Conservation (phyloP, 1,139 yeast genomes). For the Candida smagusa region DNA sequence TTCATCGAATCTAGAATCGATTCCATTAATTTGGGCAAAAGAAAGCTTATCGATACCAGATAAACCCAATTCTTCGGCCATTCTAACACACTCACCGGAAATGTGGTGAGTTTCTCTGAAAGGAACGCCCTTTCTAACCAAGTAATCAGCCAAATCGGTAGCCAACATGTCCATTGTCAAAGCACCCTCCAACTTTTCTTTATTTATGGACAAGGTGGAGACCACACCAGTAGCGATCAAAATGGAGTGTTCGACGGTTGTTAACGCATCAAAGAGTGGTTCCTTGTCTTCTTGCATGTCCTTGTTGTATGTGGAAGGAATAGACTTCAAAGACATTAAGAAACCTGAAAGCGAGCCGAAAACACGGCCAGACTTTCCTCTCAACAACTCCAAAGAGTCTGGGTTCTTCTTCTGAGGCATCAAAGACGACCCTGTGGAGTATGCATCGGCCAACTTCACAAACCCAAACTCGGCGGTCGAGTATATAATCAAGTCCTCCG, state of each 20-base stretch:
- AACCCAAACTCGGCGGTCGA: conserved; percentile 98
- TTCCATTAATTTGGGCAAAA: conserved; percentile 70
- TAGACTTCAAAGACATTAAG: conserved; percentile 91
- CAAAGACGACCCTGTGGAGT: conserved; percentile 95
- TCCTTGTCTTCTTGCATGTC: conserved; percentile 99
- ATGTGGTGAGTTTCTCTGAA: conserved; percentile 98
- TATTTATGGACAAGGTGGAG: conserved; percentile 73
- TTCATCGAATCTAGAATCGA: conserved; percentile 73
- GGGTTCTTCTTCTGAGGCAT: conserved; percentile 99
- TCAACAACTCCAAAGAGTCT: conserved; percentile 86
- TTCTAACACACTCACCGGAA: conserved; percentile 93
- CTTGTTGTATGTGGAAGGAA: conserved; percentile 96
- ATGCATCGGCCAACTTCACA: conserved; percentile 90
- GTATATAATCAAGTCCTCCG: conserved; percentile 92
- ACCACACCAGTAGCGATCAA: conserved; percentile 94
- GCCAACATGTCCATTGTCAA: conserved; percentile 99
- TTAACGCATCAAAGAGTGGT: conserved; percentile 87
- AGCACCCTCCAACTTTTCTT: conserved; percentile 76
- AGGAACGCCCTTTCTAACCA: conserved; percentile 97
- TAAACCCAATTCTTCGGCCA: conserved; percentile 73
- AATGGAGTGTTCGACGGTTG: conserved; percentile 89
- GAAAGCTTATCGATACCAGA: conserved; percentile 80
- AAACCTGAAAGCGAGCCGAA: conserved; percentile 94
- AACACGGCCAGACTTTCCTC: conserved; percentile 97
- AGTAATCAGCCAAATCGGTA: conserved; percentile 95